Conservation (phyloP, 495 filamentous ascomycete species). For the Xylaria venustula region DNA sequence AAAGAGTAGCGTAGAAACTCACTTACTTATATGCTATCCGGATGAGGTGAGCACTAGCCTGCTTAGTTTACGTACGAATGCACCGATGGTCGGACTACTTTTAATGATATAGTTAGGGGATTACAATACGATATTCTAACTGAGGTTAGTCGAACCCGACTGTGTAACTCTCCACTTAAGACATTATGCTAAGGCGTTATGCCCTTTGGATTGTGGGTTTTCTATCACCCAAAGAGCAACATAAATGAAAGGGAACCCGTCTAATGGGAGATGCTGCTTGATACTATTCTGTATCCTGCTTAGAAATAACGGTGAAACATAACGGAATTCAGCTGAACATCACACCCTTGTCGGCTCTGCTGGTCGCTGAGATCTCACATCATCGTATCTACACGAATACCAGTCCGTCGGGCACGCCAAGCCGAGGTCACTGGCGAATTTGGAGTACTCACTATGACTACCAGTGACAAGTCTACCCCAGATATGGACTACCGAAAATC, state of each 20-base stretch:
- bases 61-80: no score
- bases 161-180: neutral
- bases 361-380: neutral
- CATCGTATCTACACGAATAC: no score
- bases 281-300: neutral
- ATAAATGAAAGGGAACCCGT: neutral
- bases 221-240: neutral
- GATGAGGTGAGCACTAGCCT: no score
- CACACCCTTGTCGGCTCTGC: neutral
- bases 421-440: no score
- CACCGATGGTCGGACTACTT: no score
- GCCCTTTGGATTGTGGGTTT: neutral
- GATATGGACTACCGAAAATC: neutral
- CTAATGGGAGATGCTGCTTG: neutral
- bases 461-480: neutral
- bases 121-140: no score
- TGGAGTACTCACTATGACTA: neutral
- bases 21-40: no score
- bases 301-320: constrained; percentile 7
- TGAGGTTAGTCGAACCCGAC: neutral
- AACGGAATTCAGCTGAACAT: neutral
- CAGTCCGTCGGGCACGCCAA: no score
- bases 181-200: constrained; percentile 13
- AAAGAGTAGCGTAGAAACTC: no score
- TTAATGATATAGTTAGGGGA: no score